Percentiles rank a stretch among this genome's conserved stretches.
These are phyloP conservation scores for Pythium rhizo-oryzae DNA, from an alignment of 352 stramenopile genomes.

Conservation along the genomic window DNA sequence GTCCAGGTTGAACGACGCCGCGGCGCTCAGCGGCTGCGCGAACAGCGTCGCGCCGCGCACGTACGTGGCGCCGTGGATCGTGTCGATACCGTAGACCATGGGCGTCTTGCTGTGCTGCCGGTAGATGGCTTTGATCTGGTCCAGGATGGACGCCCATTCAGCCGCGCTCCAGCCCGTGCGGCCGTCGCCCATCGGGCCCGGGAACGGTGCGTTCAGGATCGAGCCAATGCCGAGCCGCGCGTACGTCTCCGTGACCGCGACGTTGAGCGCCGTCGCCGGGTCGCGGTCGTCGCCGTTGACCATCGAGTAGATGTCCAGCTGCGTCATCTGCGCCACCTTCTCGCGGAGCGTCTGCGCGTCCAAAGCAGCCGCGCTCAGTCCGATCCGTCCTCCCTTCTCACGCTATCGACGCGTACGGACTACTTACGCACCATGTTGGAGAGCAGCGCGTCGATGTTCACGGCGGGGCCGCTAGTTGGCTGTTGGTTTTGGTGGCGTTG, in stretches of 20 bases:
- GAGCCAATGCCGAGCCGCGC: constrained; percentile 81
- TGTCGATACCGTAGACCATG: constrained; percentile 91
- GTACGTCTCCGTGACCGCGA: constrained; percentile 54
- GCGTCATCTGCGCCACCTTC: constrained; percentile 89
- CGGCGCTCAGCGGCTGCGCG: constrained; percentile 86
- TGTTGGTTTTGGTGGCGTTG: background rate
- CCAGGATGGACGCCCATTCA: constrained; percentile 65
- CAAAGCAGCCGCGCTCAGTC: no score
- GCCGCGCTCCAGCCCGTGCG: constrained; percentile 64
- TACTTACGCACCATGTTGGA: constrained; percentile 29
- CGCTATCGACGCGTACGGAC: no score
- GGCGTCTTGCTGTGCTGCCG: constrained; percentile 54
- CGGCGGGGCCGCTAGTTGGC: background rate
- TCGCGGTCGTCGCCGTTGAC: constrained; percentile 58
- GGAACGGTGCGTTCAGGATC: constrained; percentile 85
- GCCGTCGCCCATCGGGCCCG: constrained; percentile 41
- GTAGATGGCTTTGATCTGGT: constrained; percentile 78
- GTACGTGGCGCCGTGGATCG: constrained; percentile 91
- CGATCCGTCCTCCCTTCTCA: no score
- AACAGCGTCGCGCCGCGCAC: constrained; percentile 83
- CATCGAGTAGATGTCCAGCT: constrained; percentile 91
- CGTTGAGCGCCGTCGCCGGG: constrained; percentile 51
- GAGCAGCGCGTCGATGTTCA: constrained; percentile 29
- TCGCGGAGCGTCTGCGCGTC: constrained; percentile 56
- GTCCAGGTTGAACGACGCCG: constrained; percentile 86